Evolutionary conservation across 2,329 filamentous ascomycete genomes (phyloP), one percentile per base, ranked within the genome.

Genomic region (Apiospora phragmitis): DNA sequence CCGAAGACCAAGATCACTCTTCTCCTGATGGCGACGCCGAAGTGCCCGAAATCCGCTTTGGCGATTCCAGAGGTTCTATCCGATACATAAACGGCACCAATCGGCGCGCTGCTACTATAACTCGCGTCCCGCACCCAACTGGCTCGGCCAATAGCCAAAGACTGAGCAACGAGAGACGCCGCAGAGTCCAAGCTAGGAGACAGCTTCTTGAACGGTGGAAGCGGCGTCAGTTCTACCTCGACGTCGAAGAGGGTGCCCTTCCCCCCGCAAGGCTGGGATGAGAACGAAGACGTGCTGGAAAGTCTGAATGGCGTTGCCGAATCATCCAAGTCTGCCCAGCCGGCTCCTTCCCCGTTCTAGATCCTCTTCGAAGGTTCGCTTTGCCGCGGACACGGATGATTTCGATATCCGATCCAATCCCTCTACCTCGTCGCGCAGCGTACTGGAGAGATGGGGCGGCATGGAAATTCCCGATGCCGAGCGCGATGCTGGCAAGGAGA

Each of bases 391-490:
- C 70, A 83, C 86, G 71, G 87, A 90, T 68, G 92, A 94, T 72
- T 88, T 89, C 70, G 93, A 95, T 68, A 88, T 88, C 2, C 85
- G 90, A 18, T 93, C 93, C 41, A 93, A 93, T 75, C 88, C 87
- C 1, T 93, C 92, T 6, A 91, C 91, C 0, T 94, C 92, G 1
- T 94, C 92, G 4, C 85, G 90, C 65, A 92, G 89, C 76, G 86
- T 92, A 11, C 90, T 92, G 16, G 92, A 95, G 79, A 87, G 92
- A 70, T 94, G 91, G 91, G 92, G 91, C 67, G 92, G 92, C 24
- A 91, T 93, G 80, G 92, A 94, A 68, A 91, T 97, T 21, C 92
- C 93, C 0, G 90, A 93, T 74, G 91, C 92, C 0, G 94, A 97
- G 79, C 88, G 88, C 71, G 94, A 97, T 79, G 91, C 94, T 7